These are phyloP conservation scores for Adansonia grandidieri DNA, from an alignment of 441 rosid species.

Conservation along the genomic window DNA sequence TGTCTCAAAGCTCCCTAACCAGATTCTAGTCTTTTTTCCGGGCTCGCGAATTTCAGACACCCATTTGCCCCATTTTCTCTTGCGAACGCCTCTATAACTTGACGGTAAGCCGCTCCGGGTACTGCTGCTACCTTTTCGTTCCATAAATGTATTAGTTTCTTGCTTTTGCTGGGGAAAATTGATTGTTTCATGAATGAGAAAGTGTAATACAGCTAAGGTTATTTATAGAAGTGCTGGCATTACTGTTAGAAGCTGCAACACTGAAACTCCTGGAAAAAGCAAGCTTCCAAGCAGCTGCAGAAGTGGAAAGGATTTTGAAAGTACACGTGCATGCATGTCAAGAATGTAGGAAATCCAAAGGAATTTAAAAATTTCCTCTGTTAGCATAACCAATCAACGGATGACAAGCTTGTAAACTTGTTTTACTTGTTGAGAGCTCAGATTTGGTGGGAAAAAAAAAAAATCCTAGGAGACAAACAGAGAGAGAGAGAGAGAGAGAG, in stretches of 20 bases:
- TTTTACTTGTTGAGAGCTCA: background rate
- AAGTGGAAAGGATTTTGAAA: background rate
- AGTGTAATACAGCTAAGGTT: background rate
- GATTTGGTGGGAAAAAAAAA: background rate
- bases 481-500: background rate
- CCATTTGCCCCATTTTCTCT: conserved; percentile 63
- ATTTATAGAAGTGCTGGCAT: conserved; percentile 21
- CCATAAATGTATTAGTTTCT: conserved; percentile 5
- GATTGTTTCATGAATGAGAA: conserved; percentile 7
- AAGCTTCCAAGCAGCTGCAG: conserved; percentile 38
- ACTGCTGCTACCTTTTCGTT: background rate
- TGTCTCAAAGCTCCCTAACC: conserved; percentile 56
- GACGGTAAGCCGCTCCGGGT: conserved; percentile 17
- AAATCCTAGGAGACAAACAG: background rate
- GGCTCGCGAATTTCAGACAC: conserved; percentile 61
- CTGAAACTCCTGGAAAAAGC: conserved; percentile 18
- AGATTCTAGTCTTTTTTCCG: conserved; percentile 47
- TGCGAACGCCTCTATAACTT: conserved; percentile 47
- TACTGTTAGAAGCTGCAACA: background rate
- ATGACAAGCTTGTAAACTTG: background rate
- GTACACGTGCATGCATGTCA: background rate
- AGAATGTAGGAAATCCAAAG: background rate
- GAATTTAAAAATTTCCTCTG: background rate
- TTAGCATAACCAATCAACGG: background rate
- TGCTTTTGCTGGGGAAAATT: background rate